Evolutionary conservation across 345 rosid genomes (phyloP), one percentile per base, ranked within the genome.

Genomic region (Geranium brycei): DNA sequence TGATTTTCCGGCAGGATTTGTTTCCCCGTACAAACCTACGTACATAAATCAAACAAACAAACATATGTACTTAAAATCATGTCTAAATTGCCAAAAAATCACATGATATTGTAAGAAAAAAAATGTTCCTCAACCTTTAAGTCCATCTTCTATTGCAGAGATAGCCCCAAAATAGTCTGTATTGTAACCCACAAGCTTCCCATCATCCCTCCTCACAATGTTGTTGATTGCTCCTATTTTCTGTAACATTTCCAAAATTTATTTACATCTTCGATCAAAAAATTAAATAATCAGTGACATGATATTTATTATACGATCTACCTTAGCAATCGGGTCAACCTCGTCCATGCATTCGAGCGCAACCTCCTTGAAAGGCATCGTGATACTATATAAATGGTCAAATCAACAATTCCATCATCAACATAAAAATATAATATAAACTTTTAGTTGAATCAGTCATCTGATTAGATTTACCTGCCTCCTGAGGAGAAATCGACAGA

Each of bases 331-430:
- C 3, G 79, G 76, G 57, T 81, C 85, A 19, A 81, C 67, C 60
- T 78, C 80, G 13, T 78, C 68, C 77, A 75, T 73, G 74, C 77
- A 81, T 60, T 72, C 63, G 12, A 81, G 69, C 28, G 75, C 85
- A 47, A 47, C 74, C 65, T 81, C 85, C 72, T 81, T 78, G 64
- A 76, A 82, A 17, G 85, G 80, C 66, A 81, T 81, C 7, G 85
- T 78, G 62, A 66, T 76, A 41, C 85, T 81, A 23, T 23, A 23
- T 23, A 23, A 23, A 23, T 23, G 28, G 28, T 77, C 60, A 68
- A 61, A 35, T 35, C 41, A 35, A 0, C 3, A 0, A 4, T 23
- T 23, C 2, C 1, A 23, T 23, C n/a, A n/a, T n/a, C n/a, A n/a
- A n/a, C n/a, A n/a, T n/a, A n/a, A n/a, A n/a, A n/a, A n/a, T n/a